Evolutionary conservation across 1,139 yeast species (phyloP).

Genomic region (Arxiozyma heterogenica): DNA sequence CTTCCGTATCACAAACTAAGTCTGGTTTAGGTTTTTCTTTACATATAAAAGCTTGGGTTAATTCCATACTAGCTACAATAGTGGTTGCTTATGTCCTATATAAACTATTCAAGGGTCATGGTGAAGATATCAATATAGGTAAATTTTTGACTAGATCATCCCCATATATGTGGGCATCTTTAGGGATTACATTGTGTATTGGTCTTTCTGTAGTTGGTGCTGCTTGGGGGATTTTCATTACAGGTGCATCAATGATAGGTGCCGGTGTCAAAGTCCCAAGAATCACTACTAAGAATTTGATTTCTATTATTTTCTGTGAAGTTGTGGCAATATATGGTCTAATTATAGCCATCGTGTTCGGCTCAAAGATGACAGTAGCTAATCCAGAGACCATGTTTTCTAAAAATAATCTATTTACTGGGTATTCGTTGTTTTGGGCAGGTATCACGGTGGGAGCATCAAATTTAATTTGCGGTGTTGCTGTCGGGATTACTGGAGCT

Average conservation of each 20-base stretch:
- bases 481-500: constrained; percentile 96
- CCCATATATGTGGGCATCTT: constrained; percentile 94
- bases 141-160: constrained; percentile 76
- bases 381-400: constrained; percentile 50
- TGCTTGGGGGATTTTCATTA: constrained; percentile 97
- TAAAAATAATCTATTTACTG: constrained; percentile 86
- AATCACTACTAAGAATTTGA: constrained; percentile 92
- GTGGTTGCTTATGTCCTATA: constrained; percentile 34
- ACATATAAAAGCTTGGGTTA: constrained; percentile 2
- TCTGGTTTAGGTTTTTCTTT: background rate
- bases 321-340: constrained; percentile 98
- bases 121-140: constrained; percentile 85
- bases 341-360: constrained; percentile 95
- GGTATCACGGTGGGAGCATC: constrained; percentile 92
- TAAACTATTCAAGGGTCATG: constrained; percentile 85
- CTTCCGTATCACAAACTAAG: background rate
- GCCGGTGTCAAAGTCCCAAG: constrained; percentile 98
- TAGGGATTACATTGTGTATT: constrained; percentile 88
- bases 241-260: constrained; percentile 91
- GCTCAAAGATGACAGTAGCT: constrained; percentile 79
- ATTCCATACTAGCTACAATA: constrained; percentile 8
- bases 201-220: constrained; percentile 96
- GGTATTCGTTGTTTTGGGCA: constrained; percentile 94
- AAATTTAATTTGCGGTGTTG: constrained; percentile 91
- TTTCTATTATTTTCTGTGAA: constrained; percentile 96